phyloP scores from a whole-genome alignment of 768 basidiomycete species.

The Tylopilus balloui region DNA sequence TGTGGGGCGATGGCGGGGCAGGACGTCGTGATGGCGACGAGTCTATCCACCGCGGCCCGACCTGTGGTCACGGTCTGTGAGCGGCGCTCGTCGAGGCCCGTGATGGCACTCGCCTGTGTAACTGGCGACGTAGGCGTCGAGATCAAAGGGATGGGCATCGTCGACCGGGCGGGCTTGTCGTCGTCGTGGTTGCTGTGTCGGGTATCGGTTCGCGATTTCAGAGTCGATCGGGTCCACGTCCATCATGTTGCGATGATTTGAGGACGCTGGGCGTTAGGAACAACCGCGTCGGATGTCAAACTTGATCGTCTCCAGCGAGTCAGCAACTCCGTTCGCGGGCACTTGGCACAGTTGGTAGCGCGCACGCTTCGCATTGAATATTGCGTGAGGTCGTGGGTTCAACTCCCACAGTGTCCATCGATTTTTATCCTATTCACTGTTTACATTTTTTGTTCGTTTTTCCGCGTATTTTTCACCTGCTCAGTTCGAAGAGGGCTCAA shows the following conservation, averaged over 20 bases:
- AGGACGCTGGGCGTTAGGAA: constrained; percentile 3
- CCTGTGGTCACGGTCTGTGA: constrained; percentile 40
- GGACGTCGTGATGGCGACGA: constrained; percentile 59
- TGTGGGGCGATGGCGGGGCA: constrained; percentile 70
- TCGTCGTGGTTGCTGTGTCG: constrained; percentile 11
- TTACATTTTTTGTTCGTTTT: too few relatives aligned
- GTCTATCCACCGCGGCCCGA: constrained; percentile 70
- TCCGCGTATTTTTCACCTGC: too few relatives aligned
- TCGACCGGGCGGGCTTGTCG: constrained; percentile 49
- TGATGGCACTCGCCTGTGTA: constrained; percentile 59
- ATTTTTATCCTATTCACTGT: background rate
- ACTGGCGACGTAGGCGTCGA: constrained; percentile 71
- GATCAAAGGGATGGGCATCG: constrained; percentile 82
- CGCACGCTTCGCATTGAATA: constrained; percentile 49
- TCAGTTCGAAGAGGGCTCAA: too few relatives aligned
- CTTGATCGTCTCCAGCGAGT: rapidly evolving
- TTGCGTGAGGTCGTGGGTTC: constrained; percentile 58
- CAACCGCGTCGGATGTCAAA: background rate
- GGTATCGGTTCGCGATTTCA: constrained; percentile 18
- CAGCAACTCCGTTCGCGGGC: constrained; percentile 2
- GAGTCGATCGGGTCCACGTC: constrained; percentile 29
- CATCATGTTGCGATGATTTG: constrained; percentile 18
- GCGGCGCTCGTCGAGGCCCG: background rate
- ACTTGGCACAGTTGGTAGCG: constrained; percentile 47
- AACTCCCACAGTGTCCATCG: constrained; percentile 39